Evolutionary conservation across 2,329 filamentous ascomycete genomes (phyloP), one percentile per base, ranked within the genome.

Genomic region (Fusarium chaquense): DNA sequence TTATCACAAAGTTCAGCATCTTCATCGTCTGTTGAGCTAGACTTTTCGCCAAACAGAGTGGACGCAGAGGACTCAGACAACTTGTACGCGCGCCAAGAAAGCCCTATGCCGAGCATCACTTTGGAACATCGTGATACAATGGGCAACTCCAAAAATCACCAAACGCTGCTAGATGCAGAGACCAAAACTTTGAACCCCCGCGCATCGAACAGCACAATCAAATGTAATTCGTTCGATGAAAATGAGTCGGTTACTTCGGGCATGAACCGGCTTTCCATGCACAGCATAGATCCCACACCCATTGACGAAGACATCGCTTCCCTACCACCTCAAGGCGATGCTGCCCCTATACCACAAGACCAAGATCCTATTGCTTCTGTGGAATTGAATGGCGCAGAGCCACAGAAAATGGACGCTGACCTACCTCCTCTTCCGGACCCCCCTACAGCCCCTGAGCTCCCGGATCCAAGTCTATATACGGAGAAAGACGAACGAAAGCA

Each of bases 401-500:
- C 32, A 16, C 36, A 30, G 28, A 66, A 45, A 22, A 55, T 62
- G 28, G 70, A 73, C 13, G 56, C 58, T 24, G 62, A 71, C 32
- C 51, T 72, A 11, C 58, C 69, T 18, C 73, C 81, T 0, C 80
- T 87, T 35, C 83, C 84, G 4, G 78, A 83, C 11, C 73, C 85
- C 5, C 91, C 91, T 2, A 67, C 80, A 7, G 79, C 83, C 4
- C 79, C 78, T 5, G 63, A 68, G 2, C 62, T 75, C 10, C 85
- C 90, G 3, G 85, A 93, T 70, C 77, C 90, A 2, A 81, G 83
- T 45, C 80, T 83, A 47, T 90, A 88, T 75, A 80, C 84, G 3
- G 89, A 93, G 78, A 90, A 90, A 73, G 86, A 88, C 9, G 82
- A 87, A 30, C 87, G 88, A 11, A 93, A 91, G 72, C 84, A 89